Base-by-base conservation (phyloP, 2,329 filamentous ascomycete species). In the Didymella exigua region DNA sequence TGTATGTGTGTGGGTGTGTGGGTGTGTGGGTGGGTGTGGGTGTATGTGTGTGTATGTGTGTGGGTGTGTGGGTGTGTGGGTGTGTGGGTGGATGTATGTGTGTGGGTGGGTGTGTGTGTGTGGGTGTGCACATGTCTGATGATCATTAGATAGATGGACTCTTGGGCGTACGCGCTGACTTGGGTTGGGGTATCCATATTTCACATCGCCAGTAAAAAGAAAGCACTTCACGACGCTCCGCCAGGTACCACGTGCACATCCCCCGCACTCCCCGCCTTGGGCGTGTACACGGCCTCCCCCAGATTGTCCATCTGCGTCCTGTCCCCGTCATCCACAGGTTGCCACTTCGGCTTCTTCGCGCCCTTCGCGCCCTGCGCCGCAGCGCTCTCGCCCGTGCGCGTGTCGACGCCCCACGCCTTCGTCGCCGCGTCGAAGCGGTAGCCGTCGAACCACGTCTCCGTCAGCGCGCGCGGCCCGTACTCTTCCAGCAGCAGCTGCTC, bases 401-500 rank as follows among this genome's bases (percentile, higher is more conserved):
- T 30, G 5, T 16, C 38, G 24, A 31, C 7, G 19, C 59, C 58
- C 73, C 73, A 75, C 55, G 65, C 56, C 50, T 56, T 55, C 13
- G 13, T 67, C 40, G 69, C 61, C 21, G 58, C 43, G 52, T 79
- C 73, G 47, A 79, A 81, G 7, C 58, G 52, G 53, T 79, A 77
- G n/a, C 72, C 66, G 33, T 80, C 73, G 48, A 77, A 84, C 34
- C 70, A 71, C 7, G 75, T 78, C 30, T 77, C 72, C 3, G 78
- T 80, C 55, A 86, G 63, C 2, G 81, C 73, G 6, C 76, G 72
- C 5, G 75, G 56, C 1, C 83, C 82, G 58, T 86, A 86, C 65
- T 86, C 84, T 43, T 82, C 78, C 3, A 76, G 69, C 38, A 86
- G 73, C 23, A 87, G 67, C 30, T 78, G 77, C 8, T 79, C 76